Evolutionary conservation across 805 yeast genomes (phyloP).

Genomic region (Komagataella pseudopastoris): DNA sequence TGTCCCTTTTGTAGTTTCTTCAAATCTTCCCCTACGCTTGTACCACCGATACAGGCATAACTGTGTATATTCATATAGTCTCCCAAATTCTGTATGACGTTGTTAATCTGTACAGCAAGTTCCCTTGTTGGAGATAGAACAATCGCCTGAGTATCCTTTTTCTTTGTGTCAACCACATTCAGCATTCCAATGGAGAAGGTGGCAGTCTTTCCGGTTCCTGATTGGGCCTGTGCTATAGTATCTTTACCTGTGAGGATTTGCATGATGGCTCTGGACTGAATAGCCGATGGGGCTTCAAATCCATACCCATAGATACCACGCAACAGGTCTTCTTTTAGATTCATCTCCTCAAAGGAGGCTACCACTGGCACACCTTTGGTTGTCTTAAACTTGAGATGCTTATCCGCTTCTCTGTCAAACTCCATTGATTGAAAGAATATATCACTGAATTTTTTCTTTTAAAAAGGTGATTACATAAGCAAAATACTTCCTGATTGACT

Average conservation of each 20-base stretch:
- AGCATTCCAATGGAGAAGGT: constrained; percentile 61
- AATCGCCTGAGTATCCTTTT: constrained; percentile 78
- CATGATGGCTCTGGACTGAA: constrained; percentile 69
- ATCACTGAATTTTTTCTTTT: constrained; percentile 2
- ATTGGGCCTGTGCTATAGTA: constrained; percentile 74
- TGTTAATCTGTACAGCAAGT: constrained; percentile 91
- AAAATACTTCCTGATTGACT: neutral
- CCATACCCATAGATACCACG: constrained; percentile 71
- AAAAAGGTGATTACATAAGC: neutral
- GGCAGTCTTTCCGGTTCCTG: constrained; percentile 89
- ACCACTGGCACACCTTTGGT: constrained; percentile 40
- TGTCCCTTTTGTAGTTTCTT: constrained; percentile 76
- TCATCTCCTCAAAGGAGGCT: constrained; percentile 58
- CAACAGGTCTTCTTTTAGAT: constrained; percentile 49
- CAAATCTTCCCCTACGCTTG: constrained; percentile 76
- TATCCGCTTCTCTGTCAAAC: constrained; percentile 46
- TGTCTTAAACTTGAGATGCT: constrained; percentile 45
- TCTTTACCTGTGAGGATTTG: constrained; percentile 69
- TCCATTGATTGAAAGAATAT: constrained; percentile 25
- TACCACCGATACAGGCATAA: constrained; percentile 98
- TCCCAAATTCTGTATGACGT: constrained; percentile 83
- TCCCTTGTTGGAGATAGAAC: constrained; percentile 97
- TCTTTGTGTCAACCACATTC: constrained; percentile 50
- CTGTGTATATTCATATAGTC: constrained; percentile 81
- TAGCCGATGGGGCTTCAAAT: constrained; percentile 71